Evolutionary conservation across 202 grass and related monocot species (phyloP).

Genomic region (Dendrocalamus latiflorus): DNA sequence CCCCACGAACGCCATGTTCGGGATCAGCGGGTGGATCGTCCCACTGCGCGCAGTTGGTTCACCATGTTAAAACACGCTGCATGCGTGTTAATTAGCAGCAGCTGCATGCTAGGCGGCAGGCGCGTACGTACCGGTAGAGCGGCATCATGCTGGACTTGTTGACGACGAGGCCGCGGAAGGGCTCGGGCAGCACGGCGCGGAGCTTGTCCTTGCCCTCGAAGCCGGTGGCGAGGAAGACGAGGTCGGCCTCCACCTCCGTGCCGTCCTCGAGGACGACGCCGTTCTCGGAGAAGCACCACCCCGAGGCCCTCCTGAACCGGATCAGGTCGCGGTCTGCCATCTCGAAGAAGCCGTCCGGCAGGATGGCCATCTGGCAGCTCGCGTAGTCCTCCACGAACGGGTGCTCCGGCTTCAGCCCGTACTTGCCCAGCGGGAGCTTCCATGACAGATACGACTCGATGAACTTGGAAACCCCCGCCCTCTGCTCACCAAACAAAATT

Average conservation of each 20-base stretch:
- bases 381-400: slow-evolving; percentile 96
- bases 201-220: slow-evolving; percentile 94
- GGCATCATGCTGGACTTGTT: slow-evolving; percentile 77
- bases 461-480: slow-evolving; percentile 75
- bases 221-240: slow-evolving; percentile 91
- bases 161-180: slow-evolving; percentile 50
- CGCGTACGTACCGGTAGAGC: slow-evolving; percentile 55
- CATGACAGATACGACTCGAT: slow-evolving; percentile 88
- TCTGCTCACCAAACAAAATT: slow-evolving; percentile 27
- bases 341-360: slow-evolving; percentile 85
- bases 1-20: slow-evolving; percentile 97
- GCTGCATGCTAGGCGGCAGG: too few relatives aligned
- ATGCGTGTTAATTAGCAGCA: not conserved
- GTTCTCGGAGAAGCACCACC: slow-evolving; percentile 75
- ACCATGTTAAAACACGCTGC: not conserved
- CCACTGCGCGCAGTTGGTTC: slow-evolving; percentile 39
- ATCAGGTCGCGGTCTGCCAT: slow-evolving; percentile 67
- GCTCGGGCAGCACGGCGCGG: slow-evolving; percentile 58
- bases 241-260: slow-evolving; percentile 71
- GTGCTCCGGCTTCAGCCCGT: slow-evolving; percentile 77
- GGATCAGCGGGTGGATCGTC: slow-evolving; percentile 85
- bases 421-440: slow-evolving; percentile 75
- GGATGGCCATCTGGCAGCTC: slow-evolving; percentile 93
- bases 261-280: slow-evolving; percentile 70
- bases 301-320: slow-evolving; percentile 49